phyloP scores from a whole-genome alignment of 1,284 basidiomycete genomes.

The Xanthoconium separans region DNA sequence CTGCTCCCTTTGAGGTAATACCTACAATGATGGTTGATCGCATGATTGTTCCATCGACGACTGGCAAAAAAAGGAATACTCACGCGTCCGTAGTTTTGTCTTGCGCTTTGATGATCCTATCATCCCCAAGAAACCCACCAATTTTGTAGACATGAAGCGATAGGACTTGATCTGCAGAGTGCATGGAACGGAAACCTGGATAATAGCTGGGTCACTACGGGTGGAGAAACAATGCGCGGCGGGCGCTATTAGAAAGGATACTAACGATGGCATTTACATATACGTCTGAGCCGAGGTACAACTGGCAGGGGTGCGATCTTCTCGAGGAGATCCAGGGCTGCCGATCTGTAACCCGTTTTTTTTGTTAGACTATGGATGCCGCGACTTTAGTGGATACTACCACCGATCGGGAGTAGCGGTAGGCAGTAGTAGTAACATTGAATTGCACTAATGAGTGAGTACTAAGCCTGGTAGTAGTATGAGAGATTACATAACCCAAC shows the following conservation, averaged over 20 bases:
- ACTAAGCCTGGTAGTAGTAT: too few relatives aligned
- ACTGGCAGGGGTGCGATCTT: background rate
- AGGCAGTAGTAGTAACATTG: too few relatives aligned
- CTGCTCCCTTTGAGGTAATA: slow-evolving; percentile 25
- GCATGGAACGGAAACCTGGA: slow-evolving; percentile 5
- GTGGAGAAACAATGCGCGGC: too few relatives aligned
- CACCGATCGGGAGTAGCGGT: too few relatives aligned
- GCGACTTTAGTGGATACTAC: too few relatives aligned
- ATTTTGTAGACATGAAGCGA: slow-evolving; percentile 29
- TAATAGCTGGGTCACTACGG: background rate
- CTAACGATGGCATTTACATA: background rate
- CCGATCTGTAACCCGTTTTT: too few relatives aligned
- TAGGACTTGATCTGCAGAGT: slow-evolving; percentile 3
- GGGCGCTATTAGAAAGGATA: too few relatives aligned
- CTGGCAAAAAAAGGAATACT: background rate
- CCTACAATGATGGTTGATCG: slow-evolving; percentile 9
- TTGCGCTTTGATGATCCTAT: slow-evolving; percentile 25
- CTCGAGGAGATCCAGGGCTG: background rate
- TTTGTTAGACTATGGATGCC: too few relatives aligned
- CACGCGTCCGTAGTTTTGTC: slow-evolving; percentile 25
- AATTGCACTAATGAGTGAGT: too few relatives aligned
- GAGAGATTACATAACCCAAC: slow-evolving; percentile 17
- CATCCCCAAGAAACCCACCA: slow-evolving; percentile 22
- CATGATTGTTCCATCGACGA: background rate
- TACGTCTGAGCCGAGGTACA: slow-evolving; percentile 1